A percentile compares a stretch with the other conserved stretches of the same genome.
Evolutionary conservation across 192 early-diverging fungal species (phyloP).

Genomic region (Coemansia sp.): DNA sequence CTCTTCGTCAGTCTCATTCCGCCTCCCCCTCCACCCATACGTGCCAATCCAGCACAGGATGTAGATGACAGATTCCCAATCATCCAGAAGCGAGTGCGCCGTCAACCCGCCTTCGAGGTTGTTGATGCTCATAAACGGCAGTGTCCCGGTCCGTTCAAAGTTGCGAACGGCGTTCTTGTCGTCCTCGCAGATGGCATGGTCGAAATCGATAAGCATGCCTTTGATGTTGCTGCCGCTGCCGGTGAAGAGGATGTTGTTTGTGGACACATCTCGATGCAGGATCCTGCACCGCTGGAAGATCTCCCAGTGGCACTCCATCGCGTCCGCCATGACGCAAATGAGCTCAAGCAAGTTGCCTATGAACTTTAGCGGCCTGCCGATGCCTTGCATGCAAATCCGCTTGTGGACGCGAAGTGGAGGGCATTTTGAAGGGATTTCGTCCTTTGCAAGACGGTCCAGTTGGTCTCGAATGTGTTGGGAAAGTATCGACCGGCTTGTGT

Average conservation of each 20-base stretch:
- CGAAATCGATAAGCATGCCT: slow-evolving; percentile 38
- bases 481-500: slow-evolving; percentile 1
- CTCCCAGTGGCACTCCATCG: slow-evolving; percentile 12
- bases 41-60: slow-evolving; percentile 33
- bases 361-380: slow-evolving; percentile 12
- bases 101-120: slow-evolving; percentile 13
- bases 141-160: slow-evolving; percentile 19
- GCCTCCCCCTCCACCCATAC: slow-evolving; percentile 12
- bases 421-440: no score
- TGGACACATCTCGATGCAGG: slow-evolving; percentile 19
- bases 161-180: neutral
- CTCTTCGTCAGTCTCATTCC: neutral
- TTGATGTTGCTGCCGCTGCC: neutral
- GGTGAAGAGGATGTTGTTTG: slow-evolving; percentile 16
- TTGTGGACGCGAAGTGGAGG: slow-evolving; percentile 9
- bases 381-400: slow-evolving; percentile 10
- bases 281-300: neutral
- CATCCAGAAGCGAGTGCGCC: slow-evolving; percentile 17
- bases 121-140: slow-evolving; percentile 35
- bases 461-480: neutral
- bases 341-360: slow-evolving; percentile 6
- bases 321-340: slow-evolving; percentile 20
- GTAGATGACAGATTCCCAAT: slow-evolving; percentile 37
- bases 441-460: no score
- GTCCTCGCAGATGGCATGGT: slow-evolving; percentile 11